These are phyloP conservation scores for Nematocida sp. DNA, from an alignment of 371 early-diverging fungal genomes.

Conservation along the genomic window DNA sequence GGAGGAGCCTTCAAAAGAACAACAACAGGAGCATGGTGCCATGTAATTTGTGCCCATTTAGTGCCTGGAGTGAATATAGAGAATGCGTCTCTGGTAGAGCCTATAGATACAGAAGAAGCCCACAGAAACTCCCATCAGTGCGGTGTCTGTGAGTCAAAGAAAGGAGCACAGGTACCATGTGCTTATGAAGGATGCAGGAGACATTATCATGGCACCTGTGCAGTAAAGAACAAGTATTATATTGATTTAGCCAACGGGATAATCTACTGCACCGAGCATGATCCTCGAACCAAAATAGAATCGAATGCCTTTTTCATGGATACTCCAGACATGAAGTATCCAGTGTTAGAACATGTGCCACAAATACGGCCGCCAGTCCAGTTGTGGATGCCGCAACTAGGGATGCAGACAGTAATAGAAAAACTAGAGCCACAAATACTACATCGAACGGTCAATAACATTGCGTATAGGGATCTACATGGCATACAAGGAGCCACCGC, in stretches of 20 bases:
- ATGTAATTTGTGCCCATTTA: conserved; percentile 84
- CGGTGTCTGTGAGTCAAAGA: conserved; percentile 72
- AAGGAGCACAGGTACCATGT: conserved; percentile 89
- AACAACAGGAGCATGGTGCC: conserved; percentile 80
- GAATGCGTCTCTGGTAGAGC: conserved; percentile 88
- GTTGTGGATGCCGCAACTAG: conserved; percentile 28
- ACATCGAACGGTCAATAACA: conserved; percentile 20
- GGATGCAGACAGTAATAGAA: conserved; percentile 9
- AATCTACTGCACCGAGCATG: conserved; percentile 75
- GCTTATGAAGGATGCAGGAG: conserved; percentile 74
- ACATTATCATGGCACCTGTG: conserved; percentile 87
- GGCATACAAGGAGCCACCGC: background rate
- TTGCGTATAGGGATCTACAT: conserved; percentile 16
- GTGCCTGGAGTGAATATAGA: conserved; percentile 81
- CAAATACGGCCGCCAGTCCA: background rate
- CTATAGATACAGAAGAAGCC: conserved; percentile 79
- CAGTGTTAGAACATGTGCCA: conserved; percentile 24
- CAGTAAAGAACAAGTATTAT: conserved; percentile 72
- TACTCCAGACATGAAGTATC: conserved; percentile 38
- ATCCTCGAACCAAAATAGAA: conserved; percentile 65
- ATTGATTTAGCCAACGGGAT: conserved; percentile 69
- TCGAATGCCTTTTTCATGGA: background rate
- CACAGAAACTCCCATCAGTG: conserved; percentile 79
- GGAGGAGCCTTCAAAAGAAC: conserved; percentile 94
- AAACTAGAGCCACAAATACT: conserved; percentile 2